Evolutionary conservation across 2,329 filamentous ascomycete species (phyloP).

Genomic region (Chrysoporthe austroafricana): DNA sequence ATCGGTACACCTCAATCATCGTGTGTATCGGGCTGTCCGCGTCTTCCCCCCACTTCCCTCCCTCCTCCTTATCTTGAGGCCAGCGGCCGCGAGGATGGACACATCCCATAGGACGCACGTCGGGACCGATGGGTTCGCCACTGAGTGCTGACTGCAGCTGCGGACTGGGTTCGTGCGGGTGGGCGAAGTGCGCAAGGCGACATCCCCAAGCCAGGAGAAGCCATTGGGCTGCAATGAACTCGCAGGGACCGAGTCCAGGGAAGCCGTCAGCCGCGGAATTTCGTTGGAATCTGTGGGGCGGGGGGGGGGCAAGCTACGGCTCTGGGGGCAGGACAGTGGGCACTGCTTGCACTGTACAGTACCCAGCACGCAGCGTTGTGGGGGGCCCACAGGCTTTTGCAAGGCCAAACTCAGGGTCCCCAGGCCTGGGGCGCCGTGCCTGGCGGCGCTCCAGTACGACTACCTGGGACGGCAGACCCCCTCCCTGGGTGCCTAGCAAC

Average conservation of each 20-base stretch:
- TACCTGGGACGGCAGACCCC: not conserved
- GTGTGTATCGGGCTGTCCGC: not conserved
- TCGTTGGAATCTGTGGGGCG: not conserved
- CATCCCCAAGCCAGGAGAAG: not conserved
- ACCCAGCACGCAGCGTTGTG: not conserved
- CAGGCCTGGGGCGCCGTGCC: not conserved
- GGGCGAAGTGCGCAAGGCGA: not conserved
- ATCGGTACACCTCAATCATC: not conserved
- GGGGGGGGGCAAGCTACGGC: not conserved
- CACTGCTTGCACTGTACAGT: not conserved
- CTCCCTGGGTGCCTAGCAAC: not conserved
- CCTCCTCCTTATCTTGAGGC: not conserved
- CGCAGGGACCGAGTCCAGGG: not conserved
- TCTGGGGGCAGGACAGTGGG: not conserved
- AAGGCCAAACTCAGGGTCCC: conserved; percentile 1
- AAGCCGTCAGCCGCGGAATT: conserved; percentile 5
- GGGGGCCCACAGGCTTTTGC: not conserved
- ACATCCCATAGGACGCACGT: not conserved
- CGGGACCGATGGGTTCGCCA: not conserved
- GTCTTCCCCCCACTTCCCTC: not conserved
- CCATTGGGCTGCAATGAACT: not conserved
- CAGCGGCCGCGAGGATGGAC: not conserved
- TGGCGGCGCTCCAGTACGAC: not conserved
- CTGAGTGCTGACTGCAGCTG: not conserved
- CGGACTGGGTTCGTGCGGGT: not conserved